Conservation (phyloP, 345 rosid genomes). For the Salix arbutifolia region DNA sequence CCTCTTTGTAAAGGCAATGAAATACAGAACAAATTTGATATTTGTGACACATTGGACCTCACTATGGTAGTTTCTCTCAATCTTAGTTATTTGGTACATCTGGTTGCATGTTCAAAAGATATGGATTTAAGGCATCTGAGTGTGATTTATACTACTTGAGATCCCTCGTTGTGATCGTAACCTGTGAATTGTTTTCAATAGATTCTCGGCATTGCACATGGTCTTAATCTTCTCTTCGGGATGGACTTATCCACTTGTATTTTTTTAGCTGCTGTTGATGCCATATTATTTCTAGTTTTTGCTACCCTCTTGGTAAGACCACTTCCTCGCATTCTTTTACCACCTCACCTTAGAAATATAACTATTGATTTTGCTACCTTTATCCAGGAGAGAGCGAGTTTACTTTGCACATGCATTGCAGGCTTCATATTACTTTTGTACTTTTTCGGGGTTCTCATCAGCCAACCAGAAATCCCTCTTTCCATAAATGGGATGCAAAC, state of each 20-base stretch:
- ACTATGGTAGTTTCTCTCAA: slow-evolving; percentile 53
- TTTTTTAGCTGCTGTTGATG: slow-evolving; percentile 84
- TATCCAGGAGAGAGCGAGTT: slow-evolving; percentile 62
- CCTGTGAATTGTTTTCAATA: slow-evolving; percentile 32
- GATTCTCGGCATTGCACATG: slow-evolving; percentile 94
- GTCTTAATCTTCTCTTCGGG: slow-evolving; percentile 80
- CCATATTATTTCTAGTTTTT: slow-evolving; percentile 73
- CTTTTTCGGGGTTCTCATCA: slow-evolving; percentile 60
- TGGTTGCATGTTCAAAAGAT: slow-evolving; percentile 1
- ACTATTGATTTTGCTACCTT: slow-evolving; percentile 16
- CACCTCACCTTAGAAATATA: background rate
- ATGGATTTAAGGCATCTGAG: background rate
- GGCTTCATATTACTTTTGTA: slow-evolving; percentile 57
- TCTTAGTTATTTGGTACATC: background rate
- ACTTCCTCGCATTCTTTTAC: background rate
- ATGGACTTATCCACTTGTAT: slow-evolving; percentile 76
- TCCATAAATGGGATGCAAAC: slow-evolving; percentile 51
- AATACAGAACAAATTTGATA: no score
- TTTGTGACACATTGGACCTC: no score
- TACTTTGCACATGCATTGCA: slow-evolving; percentile 48
- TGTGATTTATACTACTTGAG: background rate
- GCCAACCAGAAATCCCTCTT: slow-evolving; percentile 75
- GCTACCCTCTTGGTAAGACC: slow-evolving; percentile 64
- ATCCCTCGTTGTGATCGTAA: background rate
- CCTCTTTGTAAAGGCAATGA: no score